These are phyloP conservation scores for Protostelium mycophagum DNA, from an alignment of 78 protist species.

Conservation along the genomic window DNA sequence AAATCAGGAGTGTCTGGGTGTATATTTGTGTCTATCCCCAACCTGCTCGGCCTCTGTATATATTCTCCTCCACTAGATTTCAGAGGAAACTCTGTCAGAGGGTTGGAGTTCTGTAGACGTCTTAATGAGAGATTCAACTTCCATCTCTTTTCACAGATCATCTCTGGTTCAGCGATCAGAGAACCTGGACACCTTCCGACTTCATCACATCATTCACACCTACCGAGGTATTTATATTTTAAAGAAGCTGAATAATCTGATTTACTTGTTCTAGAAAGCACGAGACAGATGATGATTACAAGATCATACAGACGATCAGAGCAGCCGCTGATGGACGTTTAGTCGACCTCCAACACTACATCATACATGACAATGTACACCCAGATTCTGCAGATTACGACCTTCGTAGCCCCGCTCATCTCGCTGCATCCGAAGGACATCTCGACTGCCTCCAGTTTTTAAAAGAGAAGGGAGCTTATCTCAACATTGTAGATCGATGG, in stretches of 20 bases:
- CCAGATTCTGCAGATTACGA: slow-evolving; percentile 57
- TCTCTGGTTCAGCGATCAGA: not conserved
- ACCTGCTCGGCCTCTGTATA: slow-evolving; percentile 27
- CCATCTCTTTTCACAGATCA: slow-evolving; percentile 7
- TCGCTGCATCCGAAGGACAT: slow-evolving; percentile 72
- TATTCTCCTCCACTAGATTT: slow-evolving; percentile 50
- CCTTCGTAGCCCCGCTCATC: slow-evolving; percentile 68
- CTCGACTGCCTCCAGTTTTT: slow-evolving; percentile 32
- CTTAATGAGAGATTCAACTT: not conserved
- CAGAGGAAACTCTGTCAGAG: slow-evolving; percentile 63
- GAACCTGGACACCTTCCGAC: not conserved
- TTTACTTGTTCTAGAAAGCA: not conserved
- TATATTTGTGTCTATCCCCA: slow-evolving; percentile 1
- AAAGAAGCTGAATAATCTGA: slow-evolving; percentile 2
- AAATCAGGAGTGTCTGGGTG: slow-evolving; percentile 55
- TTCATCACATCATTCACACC: not conserved
- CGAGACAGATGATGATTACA: not conserved
- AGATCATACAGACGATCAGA: not conserved
- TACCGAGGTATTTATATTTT: not conserved
- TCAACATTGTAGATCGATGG: slow-evolving; percentile 45
- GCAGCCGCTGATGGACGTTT: not conserved
- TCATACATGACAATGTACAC: not conserved
- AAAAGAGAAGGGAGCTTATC: slow-evolving; percentile 19
- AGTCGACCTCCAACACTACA: not conserved
- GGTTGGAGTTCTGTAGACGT: slow-evolving; percentile 48